phyloP scores from a whole-genome alignment of 2,329 filamentous ascomycete species.

The Talaromyces sp. region DNA sequence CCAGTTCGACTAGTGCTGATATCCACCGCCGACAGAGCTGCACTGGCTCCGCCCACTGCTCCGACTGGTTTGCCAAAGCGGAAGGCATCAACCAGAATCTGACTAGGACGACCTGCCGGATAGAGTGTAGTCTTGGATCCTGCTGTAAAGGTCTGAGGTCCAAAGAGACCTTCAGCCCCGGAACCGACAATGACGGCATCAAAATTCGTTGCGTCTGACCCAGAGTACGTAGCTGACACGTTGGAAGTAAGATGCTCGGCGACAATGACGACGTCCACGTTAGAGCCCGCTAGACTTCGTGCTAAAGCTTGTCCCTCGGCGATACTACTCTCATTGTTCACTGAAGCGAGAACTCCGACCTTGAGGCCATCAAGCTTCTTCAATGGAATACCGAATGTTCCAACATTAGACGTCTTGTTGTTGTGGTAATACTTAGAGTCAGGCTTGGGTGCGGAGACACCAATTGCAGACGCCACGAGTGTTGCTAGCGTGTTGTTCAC shows the following conservation, averaged over 20 bases:
- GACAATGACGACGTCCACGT: constrained; percentile 59
- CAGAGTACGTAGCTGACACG: constrained; percentile 63
- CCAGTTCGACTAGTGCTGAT: constrained; percentile 40
- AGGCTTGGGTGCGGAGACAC: constrained; percentile 55
- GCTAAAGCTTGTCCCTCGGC: constrained; percentile 52
- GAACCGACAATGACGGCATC: constrained; percentile 56
- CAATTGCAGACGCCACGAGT: constrained; percentile 62
- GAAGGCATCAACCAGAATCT: constrained; percentile 63
- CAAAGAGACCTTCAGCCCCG: constrained; percentile 55
- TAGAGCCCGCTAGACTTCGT: constrained; percentile 35
- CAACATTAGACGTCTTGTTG: constrained; percentile 62
- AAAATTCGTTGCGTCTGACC: constrained; percentile 53
- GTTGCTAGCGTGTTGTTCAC: constrained; percentile 64
- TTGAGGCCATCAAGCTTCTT: constrained; percentile 60
- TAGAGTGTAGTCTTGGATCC: constrained; percentile 53
- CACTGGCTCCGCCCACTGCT: constrained; percentile 50
- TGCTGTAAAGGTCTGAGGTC: constrained; percentile 22
- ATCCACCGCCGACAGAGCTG: constrained; percentile 42
- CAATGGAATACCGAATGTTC: constrained; percentile 57
- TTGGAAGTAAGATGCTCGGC: constrained; percentile 55
- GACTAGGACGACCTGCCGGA: constrained; percentile 60
- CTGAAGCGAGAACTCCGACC: constrained; percentile 60
- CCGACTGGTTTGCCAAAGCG: constrained; percentile 68
- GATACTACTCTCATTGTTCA: constrained; percentile 44
- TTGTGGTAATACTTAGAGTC: constrained; percentile 66